A percentile compares a stretch with the other conserved stretches of the same genome.
Conservation (phyloP, 306 rosid genomes). For the Myrica gale region DNA sequence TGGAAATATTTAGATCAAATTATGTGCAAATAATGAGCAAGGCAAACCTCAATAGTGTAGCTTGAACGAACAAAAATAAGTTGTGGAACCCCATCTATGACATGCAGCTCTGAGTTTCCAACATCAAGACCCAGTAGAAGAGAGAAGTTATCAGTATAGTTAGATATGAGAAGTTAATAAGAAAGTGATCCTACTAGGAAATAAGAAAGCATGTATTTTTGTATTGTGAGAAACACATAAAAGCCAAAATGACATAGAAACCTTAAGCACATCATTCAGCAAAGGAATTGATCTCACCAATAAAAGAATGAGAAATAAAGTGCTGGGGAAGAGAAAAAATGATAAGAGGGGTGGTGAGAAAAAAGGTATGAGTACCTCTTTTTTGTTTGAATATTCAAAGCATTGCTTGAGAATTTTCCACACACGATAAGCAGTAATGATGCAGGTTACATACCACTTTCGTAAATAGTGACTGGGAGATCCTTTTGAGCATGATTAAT, state of each 20-base stretch:
- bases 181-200: slow-evolving; percentile 13
- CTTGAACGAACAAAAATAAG: slow-evolving; percentile 83
- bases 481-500: slow-evolving; percentile 90
- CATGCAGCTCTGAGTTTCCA: slow-evolving; percentile 78
- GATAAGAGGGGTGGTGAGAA: not conserved
- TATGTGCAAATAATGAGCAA: slow-evolving; percentile 11
- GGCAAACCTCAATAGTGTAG: slow-evolving; percentile 89
- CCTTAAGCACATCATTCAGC: not conserved
- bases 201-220: slow-evolving; percentile 2
- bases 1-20: slow-evolving; percentile 5
- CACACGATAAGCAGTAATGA: slow-evolving; percentile 13
- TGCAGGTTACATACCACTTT: slow-evolving; percentile 63
- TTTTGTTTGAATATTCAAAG: not conserved
- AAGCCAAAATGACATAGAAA: not conserved
- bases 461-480: slow-evolving; percentile 83
- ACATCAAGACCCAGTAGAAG: slow-evolving; percentile 29
- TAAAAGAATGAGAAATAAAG: not conserved
- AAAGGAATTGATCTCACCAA: not conserved
- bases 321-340: not conserved
- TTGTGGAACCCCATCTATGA: slow-evolving; percentile 90
- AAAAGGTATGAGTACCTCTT: not conserved
- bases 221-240: too few species aligned
- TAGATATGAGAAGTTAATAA: slow-evolving; percentile 20
- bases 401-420: slow-evolving; percentile 12
- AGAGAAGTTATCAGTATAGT: slow-evolving; percentile 24